phyloP scores from a whole-genome alignment of 2,329 filamentous ascomycete genomes.

The Pseudogymnoascus sp. region DNA sequence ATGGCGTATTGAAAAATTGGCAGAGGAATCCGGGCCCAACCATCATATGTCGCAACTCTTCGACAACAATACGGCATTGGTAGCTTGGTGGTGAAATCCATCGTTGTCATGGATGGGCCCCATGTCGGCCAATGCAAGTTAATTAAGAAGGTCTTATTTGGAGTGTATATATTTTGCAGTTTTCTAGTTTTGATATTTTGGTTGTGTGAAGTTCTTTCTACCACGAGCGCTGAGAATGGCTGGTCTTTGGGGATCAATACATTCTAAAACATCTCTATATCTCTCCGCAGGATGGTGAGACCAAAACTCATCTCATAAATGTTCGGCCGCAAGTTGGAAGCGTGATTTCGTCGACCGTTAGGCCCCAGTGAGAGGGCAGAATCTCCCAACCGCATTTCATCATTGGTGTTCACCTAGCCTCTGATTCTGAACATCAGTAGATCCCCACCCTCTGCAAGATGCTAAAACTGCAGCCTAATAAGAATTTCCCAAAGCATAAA shows the following conservation, averaged over 20 bases:
- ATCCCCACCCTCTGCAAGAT: not conserved
- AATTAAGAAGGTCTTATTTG: too few species aligned
- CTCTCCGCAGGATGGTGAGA: not conserved
- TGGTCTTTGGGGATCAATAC: not conserved
- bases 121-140: constrained; percentile 20
- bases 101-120: constrained; percentile 31
- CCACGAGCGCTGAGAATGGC: too few species aligned
- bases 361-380: not conserved
- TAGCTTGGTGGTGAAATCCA: constrained; percentile 20
- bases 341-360: not conserved
- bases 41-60: too few species aligned
- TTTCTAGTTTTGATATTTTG: too few species aligned
- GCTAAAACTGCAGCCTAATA: not conserved
- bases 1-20: not conserved
- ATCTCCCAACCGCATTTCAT: not conserved
- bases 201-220: too few species aligned
- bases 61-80: not conserved
- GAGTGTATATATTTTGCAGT: too few species aligned
- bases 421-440: not conserved
- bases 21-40: too few species aligned
- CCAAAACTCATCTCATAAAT: not conserved
- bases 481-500: not conserved
- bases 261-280: not conserved
- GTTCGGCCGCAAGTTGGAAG: not conserved
- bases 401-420: not conserved